These are phyloP conservation scores for Chaetomium strumarium DNA, from an alignment of 2,329 filamentous ascomycete genomes.

Conservation along the genomic window DNA sequence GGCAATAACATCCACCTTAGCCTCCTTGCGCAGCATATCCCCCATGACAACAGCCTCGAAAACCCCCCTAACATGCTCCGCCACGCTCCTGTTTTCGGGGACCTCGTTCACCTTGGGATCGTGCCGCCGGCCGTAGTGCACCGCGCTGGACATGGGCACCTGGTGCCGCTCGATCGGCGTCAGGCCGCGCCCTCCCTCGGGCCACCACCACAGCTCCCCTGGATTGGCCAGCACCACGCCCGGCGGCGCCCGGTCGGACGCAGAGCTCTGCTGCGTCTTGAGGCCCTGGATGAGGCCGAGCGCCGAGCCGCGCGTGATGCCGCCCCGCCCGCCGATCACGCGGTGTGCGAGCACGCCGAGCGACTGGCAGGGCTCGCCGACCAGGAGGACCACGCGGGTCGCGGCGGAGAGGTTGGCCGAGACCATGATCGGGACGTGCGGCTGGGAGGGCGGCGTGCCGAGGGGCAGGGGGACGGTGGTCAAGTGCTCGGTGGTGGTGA, in stretches of 20 bases:
- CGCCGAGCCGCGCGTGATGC: constrained; percentile 65
- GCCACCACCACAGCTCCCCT: constrained; percentile 73
- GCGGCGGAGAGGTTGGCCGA: constrained; percentile 47
- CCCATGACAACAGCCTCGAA: constrained; percentile 56
- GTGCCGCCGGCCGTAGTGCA: constrained; percentile 50
- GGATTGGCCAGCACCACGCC: constrained; percentile 72
- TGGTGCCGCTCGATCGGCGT: constrained; percentile 51
- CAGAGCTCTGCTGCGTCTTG: constrained; percentile 31
- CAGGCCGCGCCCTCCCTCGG: constrained; percentile 54
- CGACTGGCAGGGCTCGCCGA: constrained; percentile 67
- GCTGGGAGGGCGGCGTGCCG: constrained; percentile 36
- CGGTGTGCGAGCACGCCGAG: constrained; percentile 71
- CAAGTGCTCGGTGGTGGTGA: constrained; percentile 47
- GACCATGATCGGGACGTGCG: constrained; percentile 65
- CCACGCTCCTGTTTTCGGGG: constrained; percentile 48
- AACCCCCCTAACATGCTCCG: constrained; percentile 60
- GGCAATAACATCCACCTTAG: constrained; percentile 63
- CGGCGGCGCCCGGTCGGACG: constrained; percentile 34
- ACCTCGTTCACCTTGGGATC: constrained; percentile 55
- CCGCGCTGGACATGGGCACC: constrained; percentile 57
- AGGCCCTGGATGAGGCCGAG: constrained; percentile 55
- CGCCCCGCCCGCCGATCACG: constrained; percentile 54
- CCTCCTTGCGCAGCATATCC: constrained; percentile 40
- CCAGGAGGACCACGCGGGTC: constrained; percentile 63
- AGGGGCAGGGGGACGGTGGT: constrained; percentile 57